Conservation (phyloP, 495 filamentous ascomycete genomes). For the Xylaria longipes region DNA sequence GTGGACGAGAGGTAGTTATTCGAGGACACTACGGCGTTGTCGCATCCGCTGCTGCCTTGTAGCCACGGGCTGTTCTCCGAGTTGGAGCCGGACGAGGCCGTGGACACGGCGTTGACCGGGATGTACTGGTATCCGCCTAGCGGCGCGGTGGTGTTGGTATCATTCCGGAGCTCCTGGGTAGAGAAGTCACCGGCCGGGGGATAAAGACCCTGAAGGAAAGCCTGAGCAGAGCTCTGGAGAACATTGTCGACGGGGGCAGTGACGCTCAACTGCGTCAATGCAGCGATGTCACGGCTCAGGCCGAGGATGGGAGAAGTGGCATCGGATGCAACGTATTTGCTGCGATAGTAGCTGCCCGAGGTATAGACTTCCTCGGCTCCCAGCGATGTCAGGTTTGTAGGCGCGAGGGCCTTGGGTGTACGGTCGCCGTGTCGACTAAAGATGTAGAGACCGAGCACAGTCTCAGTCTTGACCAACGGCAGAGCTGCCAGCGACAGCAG, state of each 20-base stretch:
- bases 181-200: conserved; percentile 65
- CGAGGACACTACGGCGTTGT: conserved; percentile 68
- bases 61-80: conserved; percentile 67
- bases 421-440: conserved; percentile 78
- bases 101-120: conserved; percentile 59
- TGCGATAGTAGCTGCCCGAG: conserved; percentile 67
- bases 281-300: conserved; percentile 59
- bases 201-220: conserved; percentile 84
- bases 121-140: conserved; percentile 79
- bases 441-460: conserved; percentile 70
- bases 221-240: conserved; percentile 71
- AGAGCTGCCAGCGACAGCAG: conserved; percentile 43
- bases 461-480: conserved; percentile 57
- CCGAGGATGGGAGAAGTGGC: conserved; percentile 45
- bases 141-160: conserved; percentile 61
- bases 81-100: conserved; percentile 56
- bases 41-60: conserved; percentile 65
- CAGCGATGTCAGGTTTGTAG: conserved; percentile 65
- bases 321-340: conserved; percentile 59
- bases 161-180: conserved; percentile 64
- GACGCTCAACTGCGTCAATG: conserved; percentile 66
- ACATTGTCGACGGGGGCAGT: conserved; percentile 67
- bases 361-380: conserved; percentile 70
- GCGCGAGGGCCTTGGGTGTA: conserved; percentile 63
- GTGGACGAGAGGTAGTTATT: conserved; percentile 72